Evolutionary conservation across 2,329 filamentous ascomycete species (phyloP), one percentile per base, ranked within the genome.

Genomic region (Aspergillus intermedius): DNA sequence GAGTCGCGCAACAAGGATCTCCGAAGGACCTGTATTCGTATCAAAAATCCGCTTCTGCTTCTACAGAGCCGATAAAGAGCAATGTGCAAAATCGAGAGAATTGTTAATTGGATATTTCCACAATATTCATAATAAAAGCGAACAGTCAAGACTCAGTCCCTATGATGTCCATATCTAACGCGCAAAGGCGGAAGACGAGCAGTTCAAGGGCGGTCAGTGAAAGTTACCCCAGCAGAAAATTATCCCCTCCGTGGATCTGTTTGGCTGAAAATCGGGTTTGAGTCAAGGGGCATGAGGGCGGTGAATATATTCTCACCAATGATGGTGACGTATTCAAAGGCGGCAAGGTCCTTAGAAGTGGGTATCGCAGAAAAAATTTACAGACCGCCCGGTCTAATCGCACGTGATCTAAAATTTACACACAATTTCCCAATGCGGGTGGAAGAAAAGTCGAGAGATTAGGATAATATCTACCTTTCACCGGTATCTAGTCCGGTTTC

Each of bases 401-500:
- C 62, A 66, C 63, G 60, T 66, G 62, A 67, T 51, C 56, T 46
- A 47, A 65, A 65, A 64, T 63, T 65, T 65, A 62, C 62, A 61
- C 60, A 65, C 60, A 60, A 53, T 57, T 25, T 41, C 17, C 39
- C 39, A 21, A 41, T 39, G 35, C 45, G 39, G 45, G 13, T 13
- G 21, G 12, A 39, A 12, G 23, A 41, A 34, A 40, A 39, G 34
- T 42, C 40, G 25, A 45, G 32, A 25, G 10, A 25, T 28, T 15
- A 37, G 34, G n/a, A 37, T 37, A 37, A 37, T 37, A 37, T 37
- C 34, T 37, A 37, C 25, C 10, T 30, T 12, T 30, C 4, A 9
- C 10, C 9, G 25, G 25, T 30, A 12, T 30, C 10, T 30, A 30
- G 25, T 12, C 10, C 25, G 25, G 25, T 30, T 12, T 30, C 12